Conservation (phyloP, 2,329 filamentous ascomycete genomes). For the Penicillium vulpinum region DNA sequence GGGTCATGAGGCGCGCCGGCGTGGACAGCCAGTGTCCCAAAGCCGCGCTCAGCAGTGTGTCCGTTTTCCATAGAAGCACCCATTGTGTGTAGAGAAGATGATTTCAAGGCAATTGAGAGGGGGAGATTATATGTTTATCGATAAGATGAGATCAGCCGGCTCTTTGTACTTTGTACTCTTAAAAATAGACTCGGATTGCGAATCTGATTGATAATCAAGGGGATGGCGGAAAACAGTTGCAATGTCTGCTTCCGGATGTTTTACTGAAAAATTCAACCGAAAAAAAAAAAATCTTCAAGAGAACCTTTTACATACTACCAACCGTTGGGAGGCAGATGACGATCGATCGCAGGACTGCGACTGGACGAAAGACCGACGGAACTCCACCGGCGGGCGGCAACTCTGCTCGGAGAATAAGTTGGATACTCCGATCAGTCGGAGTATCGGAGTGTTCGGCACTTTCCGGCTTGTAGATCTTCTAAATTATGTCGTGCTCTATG, state of each 20-base stretch:
- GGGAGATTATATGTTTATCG: conserved; percentile 5
- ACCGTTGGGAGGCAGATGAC: conserved; percentile 19
- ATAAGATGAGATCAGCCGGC: conserved; percentile 5
- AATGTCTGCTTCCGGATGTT: conserved; percentile 7
- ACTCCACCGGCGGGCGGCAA: conserved; percentile 20
- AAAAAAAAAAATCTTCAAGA: conserved; percentile 9
- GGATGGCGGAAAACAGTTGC: conserved; percentile 4
- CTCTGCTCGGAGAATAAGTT: conserved; percentile 18
- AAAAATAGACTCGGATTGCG: conserved; percentile 5
- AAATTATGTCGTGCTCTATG: too few species aligned
- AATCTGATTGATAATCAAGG: conserved; percentile 13
- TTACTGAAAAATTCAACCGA: conserved; percentile 9
- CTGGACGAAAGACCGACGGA: conserved; percentile 15
- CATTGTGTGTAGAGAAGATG: conserved; percentile 18
- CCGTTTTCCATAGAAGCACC: conserved; percentile 31
- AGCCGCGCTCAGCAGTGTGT: conserved; percentile 68
- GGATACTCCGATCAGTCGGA: conserved; percentile 20
- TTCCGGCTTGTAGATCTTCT: not conserved
- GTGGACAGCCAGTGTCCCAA: conserved; percentile 93
- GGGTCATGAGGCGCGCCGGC: conserved; percentile 90
- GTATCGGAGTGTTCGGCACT: conserved; percentile 25
- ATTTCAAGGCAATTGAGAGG: conserved; percentile 7
- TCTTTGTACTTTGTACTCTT: too few species aligned
- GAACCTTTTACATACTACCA: conserved; percentile 31
- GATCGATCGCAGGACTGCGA: conserved; percentile 18